phyloP scores from a whole-genome alignment of 2,329 filamentous ascomycete genomes.

The Ascochyta rabiei region DNA sequence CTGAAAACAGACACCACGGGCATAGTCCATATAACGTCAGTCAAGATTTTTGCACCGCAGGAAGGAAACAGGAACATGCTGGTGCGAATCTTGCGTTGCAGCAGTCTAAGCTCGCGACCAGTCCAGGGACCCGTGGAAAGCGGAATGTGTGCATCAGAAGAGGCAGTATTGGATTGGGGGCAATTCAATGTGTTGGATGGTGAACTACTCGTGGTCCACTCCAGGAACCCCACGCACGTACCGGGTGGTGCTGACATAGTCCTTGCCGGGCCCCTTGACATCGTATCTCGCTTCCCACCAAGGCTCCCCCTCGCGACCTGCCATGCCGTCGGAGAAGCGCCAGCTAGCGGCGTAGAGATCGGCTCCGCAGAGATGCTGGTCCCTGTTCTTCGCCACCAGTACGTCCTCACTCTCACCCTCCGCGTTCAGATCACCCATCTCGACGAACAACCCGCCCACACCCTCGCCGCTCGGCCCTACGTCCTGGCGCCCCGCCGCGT shows the following conservation, averaged over 20 bases:
- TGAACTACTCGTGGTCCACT: too few relatives aligned
- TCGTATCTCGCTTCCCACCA: slow-evolving; percentile 49
- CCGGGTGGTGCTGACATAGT: slow-evolving; percentile 47
- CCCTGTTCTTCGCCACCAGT: slow-evolving; percentile 57
- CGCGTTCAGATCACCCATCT: slow-evolving; percentile 60
- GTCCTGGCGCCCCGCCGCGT: background rate
- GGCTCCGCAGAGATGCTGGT: slow-evolving; percentile 72
- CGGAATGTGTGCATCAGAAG: too few relatives aligned
- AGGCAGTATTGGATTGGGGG: too few relatives aligned
- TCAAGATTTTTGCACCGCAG: too few relatives aligned
- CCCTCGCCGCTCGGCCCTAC: slow-evolving; percentile 44
- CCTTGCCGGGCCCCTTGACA: slow-evolving; percentile 50
- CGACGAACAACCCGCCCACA: slow-evolving; percentile 77
- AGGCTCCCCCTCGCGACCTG: background rate
- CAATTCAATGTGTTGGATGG: too few relatives aligned
- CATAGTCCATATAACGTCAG: too few relatives aligned
- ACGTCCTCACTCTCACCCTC: slow-evolving; percentile 12
- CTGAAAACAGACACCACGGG: too few relatives aligned
- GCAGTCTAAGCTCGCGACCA: too few relatives aligned
- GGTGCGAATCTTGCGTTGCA: too few relatives aligned
- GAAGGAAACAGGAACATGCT: too few relatives aligned
- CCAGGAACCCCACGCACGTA: slow-evolving; percentile 23
- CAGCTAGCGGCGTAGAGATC: slow-evolving; percentile 76
- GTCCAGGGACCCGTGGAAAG: too few relatives aligned
- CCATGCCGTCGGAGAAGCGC: slow-evolving; percentile 61